phyloP scores from a whole-genome alignment of 495 filamentous ascomycete species.

The Daldinia childiae region DNA sequence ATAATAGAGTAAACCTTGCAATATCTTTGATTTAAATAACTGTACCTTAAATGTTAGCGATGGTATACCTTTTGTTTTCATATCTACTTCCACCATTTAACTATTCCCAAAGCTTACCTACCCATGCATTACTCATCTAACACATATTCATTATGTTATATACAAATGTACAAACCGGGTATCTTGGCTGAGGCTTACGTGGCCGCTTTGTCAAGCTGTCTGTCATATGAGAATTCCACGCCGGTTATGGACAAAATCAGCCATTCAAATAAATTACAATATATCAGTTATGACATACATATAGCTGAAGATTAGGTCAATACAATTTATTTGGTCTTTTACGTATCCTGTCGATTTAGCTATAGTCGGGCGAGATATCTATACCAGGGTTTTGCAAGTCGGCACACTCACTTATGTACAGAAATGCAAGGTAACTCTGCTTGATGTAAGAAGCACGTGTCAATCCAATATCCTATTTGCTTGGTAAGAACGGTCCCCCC shows the following conservation, averaged over 20 bases:
- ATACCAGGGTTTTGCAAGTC: not conserved
- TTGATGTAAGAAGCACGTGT: not conserved
- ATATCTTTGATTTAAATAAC: not conserved
- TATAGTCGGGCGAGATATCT: not conserved
- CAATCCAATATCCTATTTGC: slow-evolving; percentile 12
- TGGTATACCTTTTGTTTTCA: not conserved
- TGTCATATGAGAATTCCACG: slow-evolving; percentile 16
- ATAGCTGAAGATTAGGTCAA: not conserved
- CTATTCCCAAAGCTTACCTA: not conserved
- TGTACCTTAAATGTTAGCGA: not conserved
- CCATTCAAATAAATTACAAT: not conserved
- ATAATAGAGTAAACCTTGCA: not conserved
- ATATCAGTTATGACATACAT: not conserved
- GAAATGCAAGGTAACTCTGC: slow-evolving; percentile 21
- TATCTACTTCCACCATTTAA: not conserved
- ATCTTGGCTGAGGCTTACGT: slow-evolving; percentile 23
- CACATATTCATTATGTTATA: slow-evolving; percentile 7
- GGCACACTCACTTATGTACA: not conserved
- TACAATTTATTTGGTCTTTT: not conserved
- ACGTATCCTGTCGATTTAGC: not conserved
- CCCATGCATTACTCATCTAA: not conserved
- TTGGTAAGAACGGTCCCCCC: not conserved
- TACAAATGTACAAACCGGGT: not conserved
- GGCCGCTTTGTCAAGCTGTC: slow-evolving; percentile 16
- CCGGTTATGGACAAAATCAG: not conserved